Conservation (phyloP, 331 rosid species). For the Acacia pycnantha region DNA sequence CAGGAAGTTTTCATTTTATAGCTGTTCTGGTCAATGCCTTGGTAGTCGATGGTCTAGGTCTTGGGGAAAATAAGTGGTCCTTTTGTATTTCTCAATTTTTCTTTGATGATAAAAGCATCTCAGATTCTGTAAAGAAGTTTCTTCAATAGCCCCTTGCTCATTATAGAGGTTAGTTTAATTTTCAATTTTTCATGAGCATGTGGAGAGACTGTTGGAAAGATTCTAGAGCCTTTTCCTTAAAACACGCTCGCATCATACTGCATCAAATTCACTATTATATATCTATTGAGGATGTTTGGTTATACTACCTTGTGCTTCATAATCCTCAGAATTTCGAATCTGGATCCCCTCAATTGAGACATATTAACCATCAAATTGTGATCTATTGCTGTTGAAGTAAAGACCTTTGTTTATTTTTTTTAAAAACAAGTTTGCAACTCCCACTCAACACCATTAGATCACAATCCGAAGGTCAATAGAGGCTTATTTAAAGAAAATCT, state of each 20-base stretch:
- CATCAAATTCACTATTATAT: neutral
- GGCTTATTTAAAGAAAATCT: neutral
- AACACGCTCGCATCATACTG: neutral
- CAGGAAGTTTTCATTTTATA: neutral
- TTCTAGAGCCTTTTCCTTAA: neutral
- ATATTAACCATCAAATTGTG: neutral
- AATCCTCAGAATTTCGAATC: neutral
- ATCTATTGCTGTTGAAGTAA: neutral
- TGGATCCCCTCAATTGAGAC: neutral
- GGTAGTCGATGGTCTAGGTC: neutral
- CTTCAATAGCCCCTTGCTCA: neutral
- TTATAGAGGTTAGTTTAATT: neutral
- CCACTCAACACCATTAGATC: neutral
- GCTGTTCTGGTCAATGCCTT: slow-evolving; percentile 3
- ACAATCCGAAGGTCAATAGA: neutral
- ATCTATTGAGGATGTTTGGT: neutral
- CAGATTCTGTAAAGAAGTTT: neutral
- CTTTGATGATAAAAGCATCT: neutral
- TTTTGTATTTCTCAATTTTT: neutral
- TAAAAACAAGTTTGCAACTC: neutral
- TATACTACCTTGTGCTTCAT: neutral
- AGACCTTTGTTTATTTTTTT: neutral
- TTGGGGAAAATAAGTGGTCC: neutral
- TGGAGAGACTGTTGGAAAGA: neutral
- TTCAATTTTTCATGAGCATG: neutral